Evolutionary conservation across 139 green algal species (phyloP).

Genomic region (Tetradesmus lagerheimii): DNA sequence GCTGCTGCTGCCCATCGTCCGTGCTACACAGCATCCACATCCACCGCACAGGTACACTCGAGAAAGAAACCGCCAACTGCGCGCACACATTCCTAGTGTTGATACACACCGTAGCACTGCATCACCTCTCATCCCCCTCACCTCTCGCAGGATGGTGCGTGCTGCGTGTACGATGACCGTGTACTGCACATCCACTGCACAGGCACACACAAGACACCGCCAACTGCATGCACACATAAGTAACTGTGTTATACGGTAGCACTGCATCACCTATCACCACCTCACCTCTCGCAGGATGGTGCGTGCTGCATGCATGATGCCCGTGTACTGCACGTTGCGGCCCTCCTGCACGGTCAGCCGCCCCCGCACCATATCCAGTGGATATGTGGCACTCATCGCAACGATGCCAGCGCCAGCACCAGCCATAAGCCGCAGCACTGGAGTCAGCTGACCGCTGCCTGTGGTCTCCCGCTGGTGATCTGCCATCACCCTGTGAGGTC

Average conservation of each 20-base stretch:
- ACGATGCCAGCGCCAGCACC: slow-evolving; percentile 96
- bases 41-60: no score
- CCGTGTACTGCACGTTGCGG: slow-evolving; percentile 82
- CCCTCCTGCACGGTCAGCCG: slow-evolving; percentile 91
- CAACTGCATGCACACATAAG: no score
- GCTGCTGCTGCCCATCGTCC: no score
- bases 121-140: slow-evolving; percentile 30
- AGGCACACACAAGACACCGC: no score
- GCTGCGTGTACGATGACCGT: slow-evolving; percentile 91
- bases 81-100: no score
- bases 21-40: no score
- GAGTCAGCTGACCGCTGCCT: slow-evolving; percentile 91
- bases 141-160: slow-evolving; percentile 78
- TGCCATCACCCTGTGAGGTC: slow-evolving; percentile 72
- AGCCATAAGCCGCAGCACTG: slow-evolving; percentile 85
- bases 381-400: slow-evolving; percentile 96
- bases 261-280: neutral
- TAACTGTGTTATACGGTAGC: neutral
- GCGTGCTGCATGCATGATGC: slow-evolving; percentile 90
- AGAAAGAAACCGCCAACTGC: no score
- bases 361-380: slow-evolving; percentile 98
- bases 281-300: slow-evolving; percentile 83
- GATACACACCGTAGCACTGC: neutral
- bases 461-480: slow-evolving; percentile 75
- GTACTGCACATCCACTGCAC: no score